phyloP scores from a whole-genome alignment of 257 asterid species.

The Solanum raphanifolium region DNA sequence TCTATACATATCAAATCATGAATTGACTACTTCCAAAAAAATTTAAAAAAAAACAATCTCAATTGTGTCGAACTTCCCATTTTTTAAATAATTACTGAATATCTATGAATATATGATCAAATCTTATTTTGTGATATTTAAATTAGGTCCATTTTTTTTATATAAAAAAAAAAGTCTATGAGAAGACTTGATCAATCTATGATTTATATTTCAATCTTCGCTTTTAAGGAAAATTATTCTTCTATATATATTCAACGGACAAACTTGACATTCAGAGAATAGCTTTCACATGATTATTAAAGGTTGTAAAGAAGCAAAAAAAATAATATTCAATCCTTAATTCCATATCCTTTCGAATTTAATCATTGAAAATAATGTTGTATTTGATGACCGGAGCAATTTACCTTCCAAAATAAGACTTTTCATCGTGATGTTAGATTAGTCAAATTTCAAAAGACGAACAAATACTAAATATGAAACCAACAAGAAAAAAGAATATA shows the following conservation, averaged over 20 bases:
- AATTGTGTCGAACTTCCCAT: neutral
- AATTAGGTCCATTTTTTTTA: neutral
- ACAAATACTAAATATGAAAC: neutral
- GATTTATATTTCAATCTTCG: neutral
- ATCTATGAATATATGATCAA: neutral
- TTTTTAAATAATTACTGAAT: neutral
- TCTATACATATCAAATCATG: neutral
- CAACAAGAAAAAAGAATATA: neutral
- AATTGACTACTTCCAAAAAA: neutral
- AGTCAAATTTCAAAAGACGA: neutral
- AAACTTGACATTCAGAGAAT: neutral
- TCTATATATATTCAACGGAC: neutral
- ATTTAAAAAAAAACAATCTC: neutral
- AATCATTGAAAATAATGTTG: neutral
- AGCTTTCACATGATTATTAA: neutral
- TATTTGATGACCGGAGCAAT: neutral
- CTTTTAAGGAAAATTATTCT: neutral
- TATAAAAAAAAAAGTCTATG: no score
- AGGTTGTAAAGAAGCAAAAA: neutral
- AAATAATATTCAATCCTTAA: neutral
- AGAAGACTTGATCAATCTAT: neutral
- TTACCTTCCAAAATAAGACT: neutral
- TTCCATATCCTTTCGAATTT: neutral
- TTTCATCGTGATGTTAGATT: neutral
- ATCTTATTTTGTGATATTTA: neutral